Evolutionary conservation across 352 stramenopile genomes (phyloP), one percentile per base, ranked within the genome.

Genomic region (Pythium scleroteichum): DNA sequence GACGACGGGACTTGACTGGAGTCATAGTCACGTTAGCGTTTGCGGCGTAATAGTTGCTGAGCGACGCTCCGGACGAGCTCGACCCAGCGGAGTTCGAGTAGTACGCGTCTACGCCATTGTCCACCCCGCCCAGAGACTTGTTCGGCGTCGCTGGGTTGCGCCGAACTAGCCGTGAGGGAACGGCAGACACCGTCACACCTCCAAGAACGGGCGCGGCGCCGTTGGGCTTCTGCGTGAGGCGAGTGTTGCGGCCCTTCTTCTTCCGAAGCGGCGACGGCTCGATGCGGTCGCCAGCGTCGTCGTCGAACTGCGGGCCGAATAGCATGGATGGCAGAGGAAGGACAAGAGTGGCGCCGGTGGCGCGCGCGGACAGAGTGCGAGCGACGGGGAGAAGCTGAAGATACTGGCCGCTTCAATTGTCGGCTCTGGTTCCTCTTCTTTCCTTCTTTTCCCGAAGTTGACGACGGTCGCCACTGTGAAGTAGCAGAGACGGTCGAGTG

Each of bases 251-350:
- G 32, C 20, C 54, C 59, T 73, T 73, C 42, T 73, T 73, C 54
- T 63, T 62, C 22, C 53, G 53, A 23, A 62, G 35, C 27, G 71
- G 63, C 53, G 71, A 66, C 23, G 57, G 50, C 26, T 64, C 68
- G 46, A 75, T 61, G 54, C 68, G 68, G 51, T 75, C 68, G 52
- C 54, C 50, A 4, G 59, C 66, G 57, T 78, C 71, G 53, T 78
- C 71, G 55, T 78, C 71, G 50, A 75, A 78, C 67, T 78, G 71
- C 49, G 71, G 66, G 0, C 71, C 71, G 26, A 78, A 78, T 22
- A 78, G 64, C 71, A 78, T 76, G 14, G 42, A 59, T 35, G 5
- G 29, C 5, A 5, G 29, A 35, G 29, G 29, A 35, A 35, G 29
- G 19, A 26, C 16, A 10, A 56, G 40, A 35, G 10, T 24, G 41